Percentiles rank a stretch among this genome's conserved stretches.
Conservation (phyloP, 75 land plant genomes). For the Cryptomeria japonica region DNA sequence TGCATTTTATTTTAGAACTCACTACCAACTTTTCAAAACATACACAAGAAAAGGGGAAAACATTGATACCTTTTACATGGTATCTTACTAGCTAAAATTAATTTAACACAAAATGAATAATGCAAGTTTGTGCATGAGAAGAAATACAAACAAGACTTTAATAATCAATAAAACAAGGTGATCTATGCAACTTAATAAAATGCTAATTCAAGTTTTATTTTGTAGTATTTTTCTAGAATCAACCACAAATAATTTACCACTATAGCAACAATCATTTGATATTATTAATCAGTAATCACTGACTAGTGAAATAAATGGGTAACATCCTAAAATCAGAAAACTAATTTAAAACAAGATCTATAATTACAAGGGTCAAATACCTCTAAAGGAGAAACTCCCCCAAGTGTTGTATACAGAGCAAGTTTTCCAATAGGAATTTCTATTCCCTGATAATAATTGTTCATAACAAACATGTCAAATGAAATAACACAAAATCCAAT, state of each 20-base stretch:
- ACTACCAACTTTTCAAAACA: not conserved
- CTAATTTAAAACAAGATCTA: not conserved
- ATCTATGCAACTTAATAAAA: not conserved
- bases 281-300: not conserved
- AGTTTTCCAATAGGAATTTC: slow-evolving; percentile 55
- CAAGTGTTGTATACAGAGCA: slow-evolving; percentile 43
- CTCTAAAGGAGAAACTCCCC: slow-evolving; percentile 45
- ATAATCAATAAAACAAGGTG: not conserved
- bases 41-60: no score
- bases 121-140: not conserved
- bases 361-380: slow-evolving; percentile 16
- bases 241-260: not conserved
- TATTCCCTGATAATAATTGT: slow-evolving; percentile 38
- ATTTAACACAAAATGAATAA: not conserved
- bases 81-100: not conserved
- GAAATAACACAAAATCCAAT: not conserved
- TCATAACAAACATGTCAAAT: not conserved
- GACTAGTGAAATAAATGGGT: not conserved
- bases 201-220: not conserved
- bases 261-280: not conserved
- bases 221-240: not conserved
- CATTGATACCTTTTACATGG: no score
- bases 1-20: not conserved
- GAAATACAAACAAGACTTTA: not conserved
- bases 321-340: not conserved